phyloP scores from a whole-genome alignment of 2,329 filamentous ascomycete species.

The Aspergillus versicolor region DNA sequence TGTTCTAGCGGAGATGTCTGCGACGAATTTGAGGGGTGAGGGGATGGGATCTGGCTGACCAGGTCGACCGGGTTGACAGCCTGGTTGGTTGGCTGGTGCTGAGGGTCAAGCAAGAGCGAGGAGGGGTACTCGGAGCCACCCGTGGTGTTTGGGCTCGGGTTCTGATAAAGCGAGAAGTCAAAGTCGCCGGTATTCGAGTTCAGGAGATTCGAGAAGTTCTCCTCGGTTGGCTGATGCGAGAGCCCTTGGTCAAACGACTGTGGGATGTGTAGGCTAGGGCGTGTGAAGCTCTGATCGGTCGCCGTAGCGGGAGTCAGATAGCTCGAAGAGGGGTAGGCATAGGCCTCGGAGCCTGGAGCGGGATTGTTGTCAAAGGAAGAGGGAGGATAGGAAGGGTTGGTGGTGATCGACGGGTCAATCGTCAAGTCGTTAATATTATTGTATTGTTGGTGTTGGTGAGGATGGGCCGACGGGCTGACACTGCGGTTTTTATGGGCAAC shows the following conservation, averaged over 20 bases:
- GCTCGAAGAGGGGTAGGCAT: conserved; percentile 31
- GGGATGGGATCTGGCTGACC: conserved; percentile 46
- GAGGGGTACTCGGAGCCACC: conserved; percentile 38
- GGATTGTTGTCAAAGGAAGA: conserved; percentile 27
- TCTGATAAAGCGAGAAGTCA: conserved; percentile 41
- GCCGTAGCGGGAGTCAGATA: conserved; percentile 34
- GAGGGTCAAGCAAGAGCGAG: conserved; percentile 42
- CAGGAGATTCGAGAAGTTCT: conserved; percentile 40
- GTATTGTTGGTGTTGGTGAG: conserved; percentile 36
- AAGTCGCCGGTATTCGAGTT: conserved; percentile 38
- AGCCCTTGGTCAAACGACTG: conserved; percentile 40
- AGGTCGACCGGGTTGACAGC: conserved; percentile 49
- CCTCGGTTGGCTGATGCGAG: conserved; percentile 26
- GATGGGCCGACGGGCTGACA: conserved; percentile 44
- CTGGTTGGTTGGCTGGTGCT: conserved; percentile 40
- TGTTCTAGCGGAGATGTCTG: conserved; percentile 56
- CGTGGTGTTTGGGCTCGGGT: conserved; percentile 30
- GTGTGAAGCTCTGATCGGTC: conserved; percentile 34
- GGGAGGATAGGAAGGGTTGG: conserved; percentile 32
- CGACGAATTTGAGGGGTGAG: conserved; percentile 56
- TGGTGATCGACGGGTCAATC: conserved; percentile 37
- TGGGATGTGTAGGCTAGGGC: conserved; percentile 32
- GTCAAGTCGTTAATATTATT: conserved; percentile 34
- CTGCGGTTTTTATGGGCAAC: conserved; percentile 39
- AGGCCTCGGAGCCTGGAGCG: conserved; percentile 33